phyloP scores from a whole-genome alignment of 257 asterid species.

The Ilex asprella region DNA sequence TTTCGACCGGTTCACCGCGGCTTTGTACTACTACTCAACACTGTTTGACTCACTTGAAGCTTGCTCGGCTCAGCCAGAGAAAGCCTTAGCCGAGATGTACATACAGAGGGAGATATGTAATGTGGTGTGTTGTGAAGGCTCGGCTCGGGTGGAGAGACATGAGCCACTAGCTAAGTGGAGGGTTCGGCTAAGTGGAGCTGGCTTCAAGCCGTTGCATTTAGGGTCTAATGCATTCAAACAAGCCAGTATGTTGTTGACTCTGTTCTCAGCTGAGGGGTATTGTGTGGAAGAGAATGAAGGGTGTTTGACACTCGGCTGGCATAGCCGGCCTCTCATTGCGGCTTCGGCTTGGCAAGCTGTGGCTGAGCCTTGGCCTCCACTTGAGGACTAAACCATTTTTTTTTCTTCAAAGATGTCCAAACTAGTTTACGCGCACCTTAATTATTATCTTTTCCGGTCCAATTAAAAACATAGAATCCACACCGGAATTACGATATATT shows the following conservation, averaged over 20 bases:
- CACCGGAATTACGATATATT: too few species aligned
- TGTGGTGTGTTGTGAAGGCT: slow-evolving; percentile 25
- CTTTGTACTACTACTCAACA: slow-evolving; percentile 23
- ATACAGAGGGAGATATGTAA: slow-evolving; percentile 23
- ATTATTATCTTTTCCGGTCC: too few species aligned
- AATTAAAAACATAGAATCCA: too few species aligned
- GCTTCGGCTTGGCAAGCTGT: slow-evolving; percentile 30
- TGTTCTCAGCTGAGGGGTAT: slow-evolving; percentile 27
- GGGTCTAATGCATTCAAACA: slow-evolving; percentile 19
- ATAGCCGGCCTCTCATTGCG: slow-evolving; percentile 24
- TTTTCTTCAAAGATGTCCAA: too few species aligned
- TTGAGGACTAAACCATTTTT: too few species aligned
- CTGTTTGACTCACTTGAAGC: slow-evolving; percentile 26
- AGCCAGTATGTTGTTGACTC: slow-evolving; percentile 23
- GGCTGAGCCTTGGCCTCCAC: background rate
- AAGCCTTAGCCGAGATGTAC: slow-evolving; percentile 23
- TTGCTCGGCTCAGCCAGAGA: slow-evolving; percentile 14
- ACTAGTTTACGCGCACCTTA: too few species aligned
- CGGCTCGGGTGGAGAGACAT: slow-evolving; percentile 24
- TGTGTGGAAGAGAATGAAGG: slow-evolving; percentile 26
- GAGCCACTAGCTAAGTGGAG: slow-evolving; percentile 28
- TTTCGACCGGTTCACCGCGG: slow-evolving; percentile 23
- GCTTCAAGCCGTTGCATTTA: slow-evolving; percentile 17
- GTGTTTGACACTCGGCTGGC: slow-evolving; percentile 28
- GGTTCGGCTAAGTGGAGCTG: slow-evolving; percentile 17